Conservation (phyloP, 768 basidiomycete genomes). For the Glaciozyma martinii region DNA sequence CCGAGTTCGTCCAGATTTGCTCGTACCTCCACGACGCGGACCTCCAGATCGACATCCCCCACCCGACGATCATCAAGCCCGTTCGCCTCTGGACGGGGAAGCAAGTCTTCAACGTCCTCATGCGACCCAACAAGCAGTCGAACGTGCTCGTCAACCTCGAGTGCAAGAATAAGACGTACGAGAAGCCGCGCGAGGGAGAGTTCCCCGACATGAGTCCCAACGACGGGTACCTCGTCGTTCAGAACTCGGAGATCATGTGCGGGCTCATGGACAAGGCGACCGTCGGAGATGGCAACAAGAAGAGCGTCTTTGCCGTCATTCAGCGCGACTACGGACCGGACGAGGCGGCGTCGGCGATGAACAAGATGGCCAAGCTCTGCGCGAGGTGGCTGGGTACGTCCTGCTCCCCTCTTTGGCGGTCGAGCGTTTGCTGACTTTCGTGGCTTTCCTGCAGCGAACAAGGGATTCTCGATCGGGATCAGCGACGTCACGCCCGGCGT, state of each 20-base stretch:
- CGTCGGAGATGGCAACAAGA: constrained; percentile 96
- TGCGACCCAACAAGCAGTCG: constrained; percentile 79
- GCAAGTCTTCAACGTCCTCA: constrained; percentile 93
- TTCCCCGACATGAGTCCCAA: constrained; percentile 80
- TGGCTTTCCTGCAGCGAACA: constrained; percentile 61
- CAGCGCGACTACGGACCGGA: constrained; percentile 92
- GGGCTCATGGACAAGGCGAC: constrained; percentile 98
- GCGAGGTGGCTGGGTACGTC: constrained; percentile 79
- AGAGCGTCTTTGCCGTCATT: constrained; percentile 96
- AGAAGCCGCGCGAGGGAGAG: constrained; percentile 42
- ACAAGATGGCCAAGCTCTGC: constrained; percentile 85
- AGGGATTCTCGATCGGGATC: constrained; percentile 94
- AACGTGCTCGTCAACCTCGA: constrained; percentile 88
- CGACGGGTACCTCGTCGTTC: constrained; percentile 92
- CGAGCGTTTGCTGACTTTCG: constrained; percentile 17
- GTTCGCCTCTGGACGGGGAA: constrained; percentile 93
- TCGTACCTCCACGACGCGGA: constrained; percentile 87
- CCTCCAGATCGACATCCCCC: constrained; percentile 87
- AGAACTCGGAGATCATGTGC: constrained; percentile 98
- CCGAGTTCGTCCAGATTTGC: constrained; percentile 93
- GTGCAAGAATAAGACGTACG: constrained; percentile 74
- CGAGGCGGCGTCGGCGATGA: constrained; percentile 92
- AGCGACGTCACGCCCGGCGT: constrained; percentile 97
- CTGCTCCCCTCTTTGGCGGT: neutral
- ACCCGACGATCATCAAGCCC: constrained; percentile 89